Percentiles rank a stretch among this genome's conserved stretches.
These are phyloP conservation scores for Aspergillus saccharolyticus DNA, from an alignment of 495 filamentous ascomycete species.

Conservation along the genomic window DNA sequence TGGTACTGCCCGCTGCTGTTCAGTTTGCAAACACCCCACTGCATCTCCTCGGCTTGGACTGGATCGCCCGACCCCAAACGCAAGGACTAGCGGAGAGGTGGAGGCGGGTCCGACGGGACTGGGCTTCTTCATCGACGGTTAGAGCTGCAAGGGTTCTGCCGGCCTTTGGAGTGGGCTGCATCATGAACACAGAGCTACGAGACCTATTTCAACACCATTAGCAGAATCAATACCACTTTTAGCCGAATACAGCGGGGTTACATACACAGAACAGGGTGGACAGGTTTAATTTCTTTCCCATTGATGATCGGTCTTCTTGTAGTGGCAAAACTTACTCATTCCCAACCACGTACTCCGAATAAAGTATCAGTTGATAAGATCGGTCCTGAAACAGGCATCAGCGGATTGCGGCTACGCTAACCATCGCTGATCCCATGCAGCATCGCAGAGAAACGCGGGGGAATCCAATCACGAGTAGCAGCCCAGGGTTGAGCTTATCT, in stretches of 20 bases:
- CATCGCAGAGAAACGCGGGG: background rate
- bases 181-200: constrained; percentile 28
- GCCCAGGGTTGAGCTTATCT: background rate
- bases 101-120: constrained; percentile 20
- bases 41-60: constrained; percentile 31
- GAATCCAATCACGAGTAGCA: background rate
- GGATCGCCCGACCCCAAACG: constrained; percentile 27
- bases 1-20: constrained; percentile 28
- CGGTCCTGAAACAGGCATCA: background rate
- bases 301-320: no score
- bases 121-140: constrained; percentile 24
- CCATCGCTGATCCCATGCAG: background rate
- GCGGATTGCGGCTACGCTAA: background rate
- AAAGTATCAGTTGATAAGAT: background rate
- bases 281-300: no score
- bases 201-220: constrained; percentile 18
- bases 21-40: constrained; percentile 33
- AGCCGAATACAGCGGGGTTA: background rate
- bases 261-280: no score
- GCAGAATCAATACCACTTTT: background rate
- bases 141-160: constrained; percentile 33
- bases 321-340: background rate
- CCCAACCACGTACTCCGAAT: background rate
- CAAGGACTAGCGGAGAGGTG: constrained; percentile 21
- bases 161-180: constrained; percentile 33